Base-by-base conservation (phyloP, 208 protist species). In the Trypanosoma congolense region DNA sequence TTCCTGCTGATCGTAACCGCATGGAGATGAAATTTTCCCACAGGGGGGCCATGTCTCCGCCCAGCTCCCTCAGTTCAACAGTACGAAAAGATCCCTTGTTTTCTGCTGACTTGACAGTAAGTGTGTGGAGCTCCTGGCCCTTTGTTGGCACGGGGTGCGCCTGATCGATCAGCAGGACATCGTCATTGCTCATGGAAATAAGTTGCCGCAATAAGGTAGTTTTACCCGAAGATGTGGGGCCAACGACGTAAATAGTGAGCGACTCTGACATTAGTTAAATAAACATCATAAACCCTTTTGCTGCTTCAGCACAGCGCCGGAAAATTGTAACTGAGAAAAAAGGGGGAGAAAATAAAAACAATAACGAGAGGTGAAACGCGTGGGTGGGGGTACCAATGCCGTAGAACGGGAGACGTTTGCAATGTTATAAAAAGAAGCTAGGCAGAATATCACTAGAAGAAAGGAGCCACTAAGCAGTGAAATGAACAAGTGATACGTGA, bases 11-110 rank as follows among this genome's bases (percentile, higher is more conserved):
- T 6, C 53, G 38, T 45, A 75, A 53, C 25, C 63, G 65, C 3
- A 56, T 55, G 3, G 56, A 36, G 43, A 90, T 79, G 54, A 90
- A 87, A 19, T 65, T 80, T 53, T 85, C 80, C 82, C 86, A 90
- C 31, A 67, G 42, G 28, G 70, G 50, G 44, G 62, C 55, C 48
- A 89, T 56, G 22, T 71, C 71, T 1, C 82, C 86, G 1, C 80
- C 81, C 10, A 93, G 41, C 65, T 93, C 86, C 26, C 73, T 49
- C 31, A 88, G 12, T 49, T 90, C 80, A 4, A 90, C 60, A n/a
- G 58, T 57, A 9, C 55, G 33, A 47, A 45, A 47, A 22, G 21
- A 16, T 4, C 0, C 29, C 40, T 53, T 50, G 16, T 36, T 1
- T 36, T 57, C 42, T 10, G 33, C 67, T 52, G 47, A 24, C 14